These are phyloP conservation scores for Diospyros kaki DNA, from an alignment of 148 eudicot species.

Conservation along the genomic window DNA sequence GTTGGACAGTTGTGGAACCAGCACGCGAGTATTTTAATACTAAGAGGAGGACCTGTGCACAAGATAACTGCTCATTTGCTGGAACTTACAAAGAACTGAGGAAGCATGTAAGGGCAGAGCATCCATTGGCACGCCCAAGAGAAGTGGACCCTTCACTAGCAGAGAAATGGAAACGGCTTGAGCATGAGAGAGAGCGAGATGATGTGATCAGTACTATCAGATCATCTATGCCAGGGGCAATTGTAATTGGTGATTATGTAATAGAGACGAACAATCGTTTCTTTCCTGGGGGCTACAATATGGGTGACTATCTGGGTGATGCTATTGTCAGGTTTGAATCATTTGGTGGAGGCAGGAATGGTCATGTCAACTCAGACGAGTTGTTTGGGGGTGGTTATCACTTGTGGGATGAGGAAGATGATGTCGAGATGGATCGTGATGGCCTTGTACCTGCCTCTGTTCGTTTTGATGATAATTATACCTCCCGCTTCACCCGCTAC, in stretches of 20 bases:
- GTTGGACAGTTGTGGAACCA: constrained; percentile 74
- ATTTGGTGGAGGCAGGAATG: constrained; percentile 23
- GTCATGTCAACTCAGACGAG: constrained; percentile 21
- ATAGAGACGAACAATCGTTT: constrained; percentile 45
- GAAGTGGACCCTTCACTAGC: constrained; percentile 72
- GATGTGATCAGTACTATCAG: constrained; percentile 72
- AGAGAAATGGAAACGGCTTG: constrained; percentile 75
- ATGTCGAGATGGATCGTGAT: constrained; percentile 17
- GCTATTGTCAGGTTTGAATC: constrained; percentile 29
- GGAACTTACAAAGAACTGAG: constrained; percentile 67
- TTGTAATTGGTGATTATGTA: constrained; percentile 77
- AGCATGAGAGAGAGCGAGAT: constrained; percentile 52
- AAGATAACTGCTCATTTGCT: constrained; percentile 61
- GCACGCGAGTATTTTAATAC: constrained; percentile 61
- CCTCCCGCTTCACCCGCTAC: constrained; percentile 31
- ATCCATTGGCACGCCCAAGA: constrained; percentile 64
- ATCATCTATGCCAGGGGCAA: constrained; percentile 56
- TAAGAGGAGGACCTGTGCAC: constrained; percentile 64
- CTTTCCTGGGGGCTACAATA: constrained; percentile 26
- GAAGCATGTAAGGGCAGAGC: constrained; percentile 64
- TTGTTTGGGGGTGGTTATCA: constrained; percentile 31
- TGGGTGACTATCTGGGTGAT: constrained; percentile 40
- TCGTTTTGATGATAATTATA: constrained; percentile 18
- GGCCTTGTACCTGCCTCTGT: constrained; percentile 16
- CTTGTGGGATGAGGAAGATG: constrained; percentile 32